A percentile compares a stretch with the other conserved stretches of the same genome.
Evolutionary conservation across 345 rosid genomes (phyloP).

Genomic region (Chamaenerion angustifolium): DNA sequence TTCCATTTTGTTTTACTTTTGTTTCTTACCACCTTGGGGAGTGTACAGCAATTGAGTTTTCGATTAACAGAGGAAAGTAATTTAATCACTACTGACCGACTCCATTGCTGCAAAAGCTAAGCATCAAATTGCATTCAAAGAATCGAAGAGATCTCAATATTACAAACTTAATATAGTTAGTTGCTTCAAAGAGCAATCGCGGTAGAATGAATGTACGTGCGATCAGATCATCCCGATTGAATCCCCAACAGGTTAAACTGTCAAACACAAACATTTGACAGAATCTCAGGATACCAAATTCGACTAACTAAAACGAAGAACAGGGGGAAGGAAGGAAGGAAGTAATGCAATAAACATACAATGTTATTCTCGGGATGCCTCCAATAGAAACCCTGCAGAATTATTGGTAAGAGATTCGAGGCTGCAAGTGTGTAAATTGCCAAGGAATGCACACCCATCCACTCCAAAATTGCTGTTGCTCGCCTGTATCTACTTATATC

Average conservation of each 20-base stretch:
- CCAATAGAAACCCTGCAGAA: constrained; percentile 80
- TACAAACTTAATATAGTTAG: background rate
- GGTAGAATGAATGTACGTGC: too few species aligned
- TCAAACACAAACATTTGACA: background rate
- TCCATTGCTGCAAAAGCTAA: too few species aligned
- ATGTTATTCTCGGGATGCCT: constrained; percentile 50
- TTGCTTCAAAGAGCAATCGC: constrained; percentile 3
- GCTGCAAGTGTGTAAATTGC: constrained; percentile 45
- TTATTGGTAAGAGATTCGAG: constrained; percentile 47
- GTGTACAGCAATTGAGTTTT: too few species aligned
- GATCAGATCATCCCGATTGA: constrained; percentile 14
- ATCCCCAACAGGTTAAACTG: constrained; percentile 39
- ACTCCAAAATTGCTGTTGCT: constrained; percentile 37
- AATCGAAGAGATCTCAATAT: background rate
- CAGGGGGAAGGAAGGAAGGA: background rate
- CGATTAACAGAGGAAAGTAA: too few species aligned
- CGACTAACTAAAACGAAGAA: background rate
- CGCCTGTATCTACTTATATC: constrained; percentile 46
- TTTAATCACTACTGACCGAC: too few species aligned
- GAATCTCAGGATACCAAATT: background rate
- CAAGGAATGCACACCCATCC: constrained; percentile 83
- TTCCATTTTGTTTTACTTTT: too few species aligned
- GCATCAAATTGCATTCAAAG: background rate
- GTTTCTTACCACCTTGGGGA: too few species aligned
- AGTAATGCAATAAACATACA: constrained; percentile 20